Conservation (phyloP, 768 basidiomycete genomes). For the Holtermanniella nyarrowii region DNA sequence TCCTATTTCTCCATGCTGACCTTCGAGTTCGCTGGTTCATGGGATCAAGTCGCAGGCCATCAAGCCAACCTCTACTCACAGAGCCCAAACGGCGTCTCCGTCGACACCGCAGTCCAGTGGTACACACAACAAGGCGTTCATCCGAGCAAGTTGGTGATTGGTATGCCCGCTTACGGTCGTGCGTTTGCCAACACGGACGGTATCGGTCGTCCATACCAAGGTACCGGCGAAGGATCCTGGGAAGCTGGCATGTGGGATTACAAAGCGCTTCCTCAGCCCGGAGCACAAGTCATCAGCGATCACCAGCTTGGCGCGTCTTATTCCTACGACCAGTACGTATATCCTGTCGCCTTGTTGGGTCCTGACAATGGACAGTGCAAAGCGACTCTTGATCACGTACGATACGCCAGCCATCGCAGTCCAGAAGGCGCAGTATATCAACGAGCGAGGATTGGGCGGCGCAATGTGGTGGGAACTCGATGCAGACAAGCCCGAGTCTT, state of each 20-base stretch:
- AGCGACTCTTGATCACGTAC: slow-evolving; percentile 56
- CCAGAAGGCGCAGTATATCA: slow-evolving; percentile 65
- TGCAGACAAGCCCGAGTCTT: slow-evolving; percentile 63
- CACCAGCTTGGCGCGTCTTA: slow-evolving; percentile 63
- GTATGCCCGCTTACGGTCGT: slow-evolving; percentile 87
- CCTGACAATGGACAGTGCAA: slow-evolving; percentile 41
- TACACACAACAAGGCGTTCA: slow-evolving; percentile 63
- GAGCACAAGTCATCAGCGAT: slow-evolving; percentile 58
- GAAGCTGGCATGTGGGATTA: slow-evolving; percentile 78
- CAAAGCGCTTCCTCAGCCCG: slow-evolving; percentile 70
- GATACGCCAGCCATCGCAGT: slow-evolving; percentile 58
- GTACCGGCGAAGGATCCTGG: slow-evolving; percentile 81
- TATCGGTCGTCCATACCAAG: slow-evolving; percentile 66
- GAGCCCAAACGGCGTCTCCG: slow-evolving; percentile 46
- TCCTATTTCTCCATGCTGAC: background rate
- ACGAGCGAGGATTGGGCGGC: slow-evolving; percentile 64
- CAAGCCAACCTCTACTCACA: slow-evolving; percentile 78
- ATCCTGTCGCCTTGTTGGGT: background rate
- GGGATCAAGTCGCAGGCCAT: slow-evolving; percentile 55
- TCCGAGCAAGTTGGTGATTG: slow-evolving; percentile 71
- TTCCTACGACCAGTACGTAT: slow-evolving; percentile 58
- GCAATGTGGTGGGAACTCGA: slow-evolving; percentile 72
- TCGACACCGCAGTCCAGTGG: slow-evolving; percentile 60
- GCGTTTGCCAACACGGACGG: slow-evolving; percentile 79
- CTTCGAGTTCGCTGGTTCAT: slow-evolving; percentile 59